Evolutionary conservation across 306 rosid genomes (phyloP).

Genomic region (Cajanus cajan): DNA sequence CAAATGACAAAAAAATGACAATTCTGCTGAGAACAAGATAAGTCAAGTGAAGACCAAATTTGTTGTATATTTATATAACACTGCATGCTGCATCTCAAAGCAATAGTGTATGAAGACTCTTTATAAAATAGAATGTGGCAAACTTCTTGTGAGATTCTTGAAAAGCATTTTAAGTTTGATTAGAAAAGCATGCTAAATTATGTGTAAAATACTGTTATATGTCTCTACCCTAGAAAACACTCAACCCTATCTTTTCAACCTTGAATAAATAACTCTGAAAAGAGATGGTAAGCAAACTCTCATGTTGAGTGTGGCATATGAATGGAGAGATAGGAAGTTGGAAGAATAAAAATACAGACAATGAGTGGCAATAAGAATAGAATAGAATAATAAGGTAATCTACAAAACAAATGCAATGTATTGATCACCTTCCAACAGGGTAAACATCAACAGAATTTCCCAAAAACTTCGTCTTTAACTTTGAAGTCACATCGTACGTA

Average conservation of each 20-base stretch:
- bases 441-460: constrained; percentile 89
- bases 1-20: constrained; percentile 4
- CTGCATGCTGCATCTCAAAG: background rate
- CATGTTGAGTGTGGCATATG: background rate
- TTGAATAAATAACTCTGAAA: background rate
- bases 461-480: constrained; percentile 85
- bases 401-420: constrained; percentile 2
- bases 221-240: constrained; percentile 13
- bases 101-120: constrained; percentile 19
- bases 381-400: background rate
- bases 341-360: constrained; percentile 11
- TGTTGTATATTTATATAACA: background rate
- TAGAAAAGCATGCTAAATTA: background rate
- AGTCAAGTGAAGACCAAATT: constrained; percentile 6
- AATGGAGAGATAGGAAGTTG: constrained; percentile 25
- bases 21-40: constrained; percentile 1
- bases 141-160: constrained; percentile 8
- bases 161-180: constrained; percentile 19
- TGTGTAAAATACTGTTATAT: background rate
- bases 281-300: constrained; percentile 5
- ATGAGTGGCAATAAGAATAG: background rate
- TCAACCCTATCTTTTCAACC: background rate
- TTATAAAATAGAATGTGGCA: background rate
- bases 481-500: constrained; percentile 84
- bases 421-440: constrained; percentile 88